Base-by-base conservation (phyloP, 345 rosid species). In the Cochlearia excelsa region DNA sequence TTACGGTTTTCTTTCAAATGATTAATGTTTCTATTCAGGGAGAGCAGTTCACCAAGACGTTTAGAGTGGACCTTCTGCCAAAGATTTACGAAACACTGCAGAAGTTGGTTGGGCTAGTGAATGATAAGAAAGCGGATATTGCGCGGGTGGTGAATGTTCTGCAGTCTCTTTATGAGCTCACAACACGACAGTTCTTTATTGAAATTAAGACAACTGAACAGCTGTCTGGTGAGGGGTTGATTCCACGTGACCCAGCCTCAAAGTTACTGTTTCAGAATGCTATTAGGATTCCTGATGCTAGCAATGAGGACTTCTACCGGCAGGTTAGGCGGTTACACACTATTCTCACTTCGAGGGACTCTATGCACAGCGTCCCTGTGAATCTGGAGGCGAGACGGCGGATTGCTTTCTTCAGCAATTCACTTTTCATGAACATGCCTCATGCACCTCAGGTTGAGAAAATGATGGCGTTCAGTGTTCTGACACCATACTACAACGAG, bases 381-480 rank as follows among this genome's bases (percentile, higher is more conserved):
- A 92, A 92, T 75, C 81, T 92, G 6, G 97, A 92, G 81, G 98
- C 97, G 23, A 85, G 98, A 63, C 84, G 97, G 50, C 75, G 98
- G 60, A 88, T 92, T 71, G 91, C 98, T 46, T 92, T 92, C 75
- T 92, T 92, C 70, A 92, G 98, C 66, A 92, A 88, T 64, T 92
- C 98, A 3, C 84, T 92, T 48, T 92, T 88, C 67, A 92, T 92
- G 98, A 92, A 82, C 77, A 84, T 92, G 80, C 98, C 98, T 47
- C 96, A 88, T 75, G 98, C 98, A 65, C 98, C 98, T 56, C 98
- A 80, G 79, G 98, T 92, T 39, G 98, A 92, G 84, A 92, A 88
- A 67, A 92, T 92, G 98, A 82, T 86, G 95, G 88, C 95, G 37
- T 92, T 92, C 76, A 86, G 90, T 59, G 94, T 92, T 69, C 76